A percentile compares a stretch with the other conserved stretches of the same genome.
These are phyloP conservation scores for Quercus robur DNA, from an alignment of 306 rosid species.

Conservation along the genomic window DNA sequence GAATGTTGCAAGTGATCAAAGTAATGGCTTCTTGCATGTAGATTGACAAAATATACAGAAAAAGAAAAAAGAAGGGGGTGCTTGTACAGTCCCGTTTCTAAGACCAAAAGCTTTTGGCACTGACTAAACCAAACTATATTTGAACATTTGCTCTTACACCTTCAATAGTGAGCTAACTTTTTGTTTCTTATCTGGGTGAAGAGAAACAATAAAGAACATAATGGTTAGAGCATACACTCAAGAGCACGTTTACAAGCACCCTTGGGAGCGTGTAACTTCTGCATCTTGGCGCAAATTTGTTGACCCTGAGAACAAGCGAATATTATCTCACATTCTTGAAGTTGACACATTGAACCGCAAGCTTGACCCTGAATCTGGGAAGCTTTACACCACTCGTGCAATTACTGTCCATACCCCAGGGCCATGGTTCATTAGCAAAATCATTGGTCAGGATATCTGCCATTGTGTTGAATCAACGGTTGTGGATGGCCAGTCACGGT, in stretches of 20 bases:
- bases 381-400: slow-evolving; percentile 74
- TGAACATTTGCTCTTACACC: not conserved
- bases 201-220: slow-evolving; percentile 4
- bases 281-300: slow-evolving; percentile 96
- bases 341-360: slow-evolving; percentile 75
- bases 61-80: not conserved
- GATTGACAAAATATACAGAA: not conserved
- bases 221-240: slow-evolving; percentile 88
- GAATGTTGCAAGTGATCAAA: not conserved
- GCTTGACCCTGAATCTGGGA: slow-evolving; percentile 62
- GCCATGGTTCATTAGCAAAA: slow-evolving; percentile 72
- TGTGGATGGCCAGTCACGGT: slow-evolving; percentile 55
- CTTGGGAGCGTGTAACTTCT: slow-evolving; percentile 88
- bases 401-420: slow-evolving; percentile 80
- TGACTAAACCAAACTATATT: not conserved
- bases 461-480: slow-evolving; percentile 72
- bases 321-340: slow-evolving; percentile 70
- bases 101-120: not conserved
- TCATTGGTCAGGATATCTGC: slow-evolving; percentile 81
- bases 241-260: slow-evolving; percentile 81
- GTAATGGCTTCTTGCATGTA: not conserved
- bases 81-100: not conserved
- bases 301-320: slow-evolving; percentile 76
- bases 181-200: not conserved
- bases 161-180: not conserved